Evolutionary conservation across 2,329 filamentous ascomycete species (phyloP).

Genomic region (Colletotrichum sidae): DNA sequence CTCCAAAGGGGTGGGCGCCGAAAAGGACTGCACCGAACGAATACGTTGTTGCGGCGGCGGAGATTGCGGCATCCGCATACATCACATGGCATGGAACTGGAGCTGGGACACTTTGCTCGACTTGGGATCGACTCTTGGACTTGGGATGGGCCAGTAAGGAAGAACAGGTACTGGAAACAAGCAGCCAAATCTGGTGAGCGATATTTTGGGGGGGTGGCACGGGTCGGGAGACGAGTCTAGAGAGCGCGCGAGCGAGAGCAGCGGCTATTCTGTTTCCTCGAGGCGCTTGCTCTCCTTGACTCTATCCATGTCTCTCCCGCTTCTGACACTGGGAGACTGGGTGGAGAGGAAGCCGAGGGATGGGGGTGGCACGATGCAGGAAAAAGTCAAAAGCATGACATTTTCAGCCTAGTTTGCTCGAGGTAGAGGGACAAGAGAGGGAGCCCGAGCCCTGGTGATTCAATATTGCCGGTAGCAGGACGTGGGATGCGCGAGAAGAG

Average conservation of each 20-base stretch:
- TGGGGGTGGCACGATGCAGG: background rate
- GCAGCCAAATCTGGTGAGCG: background rate
- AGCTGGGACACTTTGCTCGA: constrained; percentile 31
- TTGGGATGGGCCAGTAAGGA: constrained; percentile 19
- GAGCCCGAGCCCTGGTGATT: background rate
- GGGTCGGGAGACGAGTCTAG: too few relatives aligned
- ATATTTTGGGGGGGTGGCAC: background rate
- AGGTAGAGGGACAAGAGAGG: background rate
- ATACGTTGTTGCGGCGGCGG: constrained; percentile 2
- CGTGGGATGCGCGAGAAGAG: background rate
- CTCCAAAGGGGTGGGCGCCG: too few relatives aligned
- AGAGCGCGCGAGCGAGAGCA: too few relatives aligned
- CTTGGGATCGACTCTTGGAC: constrained; percentile 4
- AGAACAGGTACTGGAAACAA: constrained; percentile 17
- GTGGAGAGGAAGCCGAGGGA: constrained; percentile 3
- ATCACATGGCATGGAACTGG: constrained; percentile 28
- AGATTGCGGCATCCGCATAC: constrained; percentile 33
- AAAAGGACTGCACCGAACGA: too few relatives aligned
- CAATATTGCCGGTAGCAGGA: background rate
- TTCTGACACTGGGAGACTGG: too few relatives aligned
- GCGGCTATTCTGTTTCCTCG: too few relatives aligned
- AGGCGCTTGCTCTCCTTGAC: too few relatives aligned
- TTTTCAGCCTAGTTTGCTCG: constrained; percentile 1
- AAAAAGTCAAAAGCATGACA: constrained; percentile 1
- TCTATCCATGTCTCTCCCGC: too few relatives aligned